Percentiles rank a stretch among this genome's conserved stretches.
Evolutionary conservation across 106 monocot species (phyloP).

Genomic region (Posidonia australis): DNA sequence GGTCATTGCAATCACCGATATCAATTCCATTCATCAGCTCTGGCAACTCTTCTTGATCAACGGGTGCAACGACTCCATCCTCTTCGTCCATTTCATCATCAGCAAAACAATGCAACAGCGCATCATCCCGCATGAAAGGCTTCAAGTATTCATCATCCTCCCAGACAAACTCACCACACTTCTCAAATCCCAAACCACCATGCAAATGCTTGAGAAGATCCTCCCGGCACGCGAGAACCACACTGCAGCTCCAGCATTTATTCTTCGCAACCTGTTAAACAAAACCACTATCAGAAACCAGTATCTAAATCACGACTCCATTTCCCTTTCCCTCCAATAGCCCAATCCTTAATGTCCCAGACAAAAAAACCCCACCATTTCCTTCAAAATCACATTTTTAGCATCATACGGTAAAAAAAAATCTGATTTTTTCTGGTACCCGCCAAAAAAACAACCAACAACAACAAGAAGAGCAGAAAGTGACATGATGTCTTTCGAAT

Average conservation of each 20-base stretch:
- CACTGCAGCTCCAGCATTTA: conserved; percentile 59
- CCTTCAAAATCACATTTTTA: not conserved
- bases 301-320: not conserved
- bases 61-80: conserved; percentile 6
- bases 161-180: conserved; percentile 32
- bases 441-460: not conserved
- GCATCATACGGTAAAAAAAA: not conserved
- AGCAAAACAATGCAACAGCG: conserved; percentile 64
- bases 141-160: conserved; percentile 73
- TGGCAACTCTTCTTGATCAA: conserved; percentile 43
- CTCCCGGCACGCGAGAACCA: conserved; percentile 18
- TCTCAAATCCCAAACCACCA: conserved; percentile 11
- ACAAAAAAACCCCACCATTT: too few relatives aligned
- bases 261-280: conserved; percentile 51
- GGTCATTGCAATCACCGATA: conserved; percentile 14
- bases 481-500: not conserved
- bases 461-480: not conserved
- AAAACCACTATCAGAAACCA: not conserved
- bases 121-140: conserved; percentile 72
- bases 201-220: conserved; percentile 52
- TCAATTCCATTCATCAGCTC: conserved; percentile 25
- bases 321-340: not conserved
- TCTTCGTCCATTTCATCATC: conserved; percentile 49
- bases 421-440: not conserved
- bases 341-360: too few relatives aligned